phyloP scores from a whole-genome alignment of 352 stramenopile species.

The Saprolegnia parasitica region DNA sequence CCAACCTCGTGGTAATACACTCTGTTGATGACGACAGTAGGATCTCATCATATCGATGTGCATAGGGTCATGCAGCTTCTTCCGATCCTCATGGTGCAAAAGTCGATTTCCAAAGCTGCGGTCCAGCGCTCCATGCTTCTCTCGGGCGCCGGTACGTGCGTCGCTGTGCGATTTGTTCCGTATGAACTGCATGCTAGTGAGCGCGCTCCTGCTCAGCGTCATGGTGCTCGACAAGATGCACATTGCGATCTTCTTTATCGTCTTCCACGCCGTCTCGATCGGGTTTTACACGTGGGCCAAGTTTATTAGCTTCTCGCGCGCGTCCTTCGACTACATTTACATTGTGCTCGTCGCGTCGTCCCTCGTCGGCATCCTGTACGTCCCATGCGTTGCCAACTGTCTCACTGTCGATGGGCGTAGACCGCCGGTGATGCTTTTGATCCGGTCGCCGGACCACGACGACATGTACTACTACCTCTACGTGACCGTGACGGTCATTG shows the following conservation, averaged over 20 bases:
- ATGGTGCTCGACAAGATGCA: constrained; percentile 25
- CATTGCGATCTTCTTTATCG: constrained; percentile 49
- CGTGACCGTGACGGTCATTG: constrained; percentile 31
- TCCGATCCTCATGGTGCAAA: constrained; percentile 82
- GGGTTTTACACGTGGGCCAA: constrained; percentile 78
- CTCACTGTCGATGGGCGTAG: background rate
- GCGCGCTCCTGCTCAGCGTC: constrained; percentile 9
- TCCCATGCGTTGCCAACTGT: background rate
- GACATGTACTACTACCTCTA: background rate
- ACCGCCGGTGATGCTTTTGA: constrained; percentile 6
- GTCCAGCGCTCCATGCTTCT: constrained; percentile 71
- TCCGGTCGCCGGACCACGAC: background rate
- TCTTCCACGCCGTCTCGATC: constrained; percentile 50
- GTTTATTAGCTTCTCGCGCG: constrained; percentile 63
- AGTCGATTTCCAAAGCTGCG: constrained; percentile 69
- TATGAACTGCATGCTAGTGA: constrained; percentile 36
- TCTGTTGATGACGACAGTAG: too few species aligned
- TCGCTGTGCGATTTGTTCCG: background rate
- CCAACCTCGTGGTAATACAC: constrained; percentile 21
- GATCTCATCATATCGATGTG: too few species aligned
- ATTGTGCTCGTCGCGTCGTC: constrained; percentile 67
- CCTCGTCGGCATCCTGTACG: constrained; percentile 16
- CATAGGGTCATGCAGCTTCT: constrained; percentile 75
- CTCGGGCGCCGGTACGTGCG: constrained; percentile 51
- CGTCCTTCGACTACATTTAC: constrained; percentile 52